Base-by-base conservation (phyloP, 1,284 basidiomycete species). In the Kalmanozyma brasiliensis region DNA sequence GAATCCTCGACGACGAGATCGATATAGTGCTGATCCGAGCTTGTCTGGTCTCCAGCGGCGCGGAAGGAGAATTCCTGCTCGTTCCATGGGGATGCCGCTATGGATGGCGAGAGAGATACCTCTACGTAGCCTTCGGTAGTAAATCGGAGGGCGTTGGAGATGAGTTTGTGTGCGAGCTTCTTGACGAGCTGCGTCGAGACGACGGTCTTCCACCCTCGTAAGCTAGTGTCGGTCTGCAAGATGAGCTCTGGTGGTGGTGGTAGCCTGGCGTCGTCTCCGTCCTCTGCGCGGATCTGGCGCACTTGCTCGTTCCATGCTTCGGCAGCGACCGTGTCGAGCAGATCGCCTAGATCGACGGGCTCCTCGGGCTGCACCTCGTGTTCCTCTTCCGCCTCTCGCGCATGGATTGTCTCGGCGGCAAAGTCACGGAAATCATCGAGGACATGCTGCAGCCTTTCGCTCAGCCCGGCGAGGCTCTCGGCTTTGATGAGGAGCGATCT, bases 211-310 rank as follows among this genome's bases (percentile, higher is more conserved):
- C 66, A 62, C 6, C 57, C 60, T 4, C 71, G 49, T 9, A 74
- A 40, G 19, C 53, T 65, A 16, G 70, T 70, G n/a, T 63, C 73
- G 45, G 59, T 70, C 35, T 59, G 59, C 22, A 75, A 26, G 45
- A 74, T 69, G 41, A 74, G 57, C 30, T 75, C 71, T 16, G 73
- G 73, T 17, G 73, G 73, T 13, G 73, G 73, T 5, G 73, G 73
- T n/a, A 74, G 37, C 19, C 71, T 34, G 2, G 70, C 70, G 43
- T 74, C 56, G 20, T 55, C 62, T n/a, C 67, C 71, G 8, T 63
- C 59, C 16, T 71, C 65, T 7, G 73, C 68, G 19, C 61, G 59
- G 17, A 74, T 68, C 47, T 60, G 52, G 8, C 58, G 45, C n/a
- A 74, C 65, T 41, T 74, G 68, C 1, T 52, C 62, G 33, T 53